Evolutionary conservation across 805 yeast species (phyloP).

Genomic region (Metschnikowia arizonensis): DNA sequence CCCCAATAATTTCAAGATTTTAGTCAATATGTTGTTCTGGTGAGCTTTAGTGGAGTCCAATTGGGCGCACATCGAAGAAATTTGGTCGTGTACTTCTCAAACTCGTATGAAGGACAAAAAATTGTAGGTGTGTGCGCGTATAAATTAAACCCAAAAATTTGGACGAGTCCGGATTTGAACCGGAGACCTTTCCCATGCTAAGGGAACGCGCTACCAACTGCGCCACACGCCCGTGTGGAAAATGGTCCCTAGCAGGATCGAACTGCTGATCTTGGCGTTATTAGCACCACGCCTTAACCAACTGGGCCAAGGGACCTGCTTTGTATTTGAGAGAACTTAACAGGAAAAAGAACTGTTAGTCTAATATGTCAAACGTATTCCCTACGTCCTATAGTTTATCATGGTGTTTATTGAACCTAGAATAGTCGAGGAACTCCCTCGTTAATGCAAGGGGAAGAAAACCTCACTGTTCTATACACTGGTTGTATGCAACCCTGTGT

Average conservation of each 20-base stretch:
- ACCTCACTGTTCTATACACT: no score
- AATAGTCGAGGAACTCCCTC: no score
- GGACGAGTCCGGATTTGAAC: constrained; percentile 78
- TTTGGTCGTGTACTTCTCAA: not conserved
- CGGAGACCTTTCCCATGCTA: constrained; percentile 78
- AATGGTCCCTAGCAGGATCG: constrained; percentile 85
- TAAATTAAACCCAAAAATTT: constrained; percentile 27
- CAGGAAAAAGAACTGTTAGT: no score
- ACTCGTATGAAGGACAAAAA: no score
- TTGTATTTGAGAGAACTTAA: no score
- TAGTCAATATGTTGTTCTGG: not conserved
- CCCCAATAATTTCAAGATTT: not conserved
- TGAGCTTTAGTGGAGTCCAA: not conserved
- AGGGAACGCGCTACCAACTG: constrained; percentile 82
- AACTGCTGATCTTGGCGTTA: constrained; percentile 72
- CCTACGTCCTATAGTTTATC: no score
- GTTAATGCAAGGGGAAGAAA: no score
- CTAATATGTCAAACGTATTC: no score
- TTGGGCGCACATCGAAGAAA: constrained; percentile 1
- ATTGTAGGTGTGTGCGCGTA: no score
- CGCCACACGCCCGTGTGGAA: constrained; percentile 65
- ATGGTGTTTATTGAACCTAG: no score
- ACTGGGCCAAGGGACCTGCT: constrained; percentile 54
- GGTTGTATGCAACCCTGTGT: no score
- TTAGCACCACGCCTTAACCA: constrained; percentile 54